Conservation (phyloP, 2,329 filamentous ascomycete genomes). For the Davidsoniella australis region DNA sequence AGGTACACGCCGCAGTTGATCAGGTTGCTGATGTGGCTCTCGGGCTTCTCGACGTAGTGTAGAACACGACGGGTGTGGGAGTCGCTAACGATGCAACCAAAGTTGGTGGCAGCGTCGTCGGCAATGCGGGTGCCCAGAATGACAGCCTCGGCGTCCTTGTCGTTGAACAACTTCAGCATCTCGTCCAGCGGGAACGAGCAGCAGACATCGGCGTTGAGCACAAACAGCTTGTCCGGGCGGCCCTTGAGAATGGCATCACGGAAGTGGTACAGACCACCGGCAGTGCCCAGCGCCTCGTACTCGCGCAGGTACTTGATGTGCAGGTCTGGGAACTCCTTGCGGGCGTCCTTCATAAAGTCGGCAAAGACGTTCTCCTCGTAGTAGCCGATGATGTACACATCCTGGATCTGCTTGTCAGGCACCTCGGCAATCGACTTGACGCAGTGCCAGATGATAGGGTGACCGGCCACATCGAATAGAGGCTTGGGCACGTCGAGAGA, state of each 20-base stretch:
- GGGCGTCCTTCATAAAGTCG: conserved; percentile 90
- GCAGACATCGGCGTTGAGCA: conserved; percentile 96
- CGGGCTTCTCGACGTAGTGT: conserved; percentile 98
- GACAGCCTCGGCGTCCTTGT: conserved; percentile 90
- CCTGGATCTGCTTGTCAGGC: conserved; percentile 61
- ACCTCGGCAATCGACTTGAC: conserved; percentile 82
- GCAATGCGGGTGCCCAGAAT: conserved; percentile 85
- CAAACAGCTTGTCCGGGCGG: conserved; percentile 85
- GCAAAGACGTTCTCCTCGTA: conserved; percentile 95
- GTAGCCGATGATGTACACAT: conserved; percentile 97
- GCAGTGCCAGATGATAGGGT: conserved; percentile 97
- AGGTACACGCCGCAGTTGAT: conserved; percentile 99
- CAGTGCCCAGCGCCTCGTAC: conserved; percentile 90
- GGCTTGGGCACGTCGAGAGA: conserved; percentile 96
- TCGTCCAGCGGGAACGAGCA: conserved; percentile 92
- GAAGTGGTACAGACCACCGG: conserved; percentile 96
- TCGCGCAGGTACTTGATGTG: conserved; percentile 91
- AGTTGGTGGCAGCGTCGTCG: conserved; percentile 86
- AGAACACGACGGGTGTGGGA: conserved; percentile 85
- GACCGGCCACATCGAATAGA: conserved; percentile 93
- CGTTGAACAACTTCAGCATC: conserved; percentile 87
- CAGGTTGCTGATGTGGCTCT: conserved; percentile 91
- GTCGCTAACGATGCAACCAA: conserved; percentile 94
- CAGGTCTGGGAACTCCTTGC: conserved; percentile 70
- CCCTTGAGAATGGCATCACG: conserved; percentile 96